phyloP scores from a whole-genome alignment of 2,329 filamentous ascomycete species.

The Venturia effusa region DNA sequence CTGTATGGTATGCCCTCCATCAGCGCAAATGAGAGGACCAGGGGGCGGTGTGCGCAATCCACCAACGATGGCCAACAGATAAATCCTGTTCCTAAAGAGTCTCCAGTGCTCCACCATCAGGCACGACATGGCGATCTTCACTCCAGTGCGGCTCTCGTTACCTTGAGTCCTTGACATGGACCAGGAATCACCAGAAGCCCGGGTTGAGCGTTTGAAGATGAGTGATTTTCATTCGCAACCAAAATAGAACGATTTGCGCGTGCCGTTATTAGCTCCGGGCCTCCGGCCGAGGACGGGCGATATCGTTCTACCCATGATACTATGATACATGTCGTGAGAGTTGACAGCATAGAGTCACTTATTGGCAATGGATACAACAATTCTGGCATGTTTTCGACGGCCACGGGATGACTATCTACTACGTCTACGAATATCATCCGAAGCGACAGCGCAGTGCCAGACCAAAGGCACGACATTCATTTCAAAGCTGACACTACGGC shows the following conservation, averaged over 20 bases:
- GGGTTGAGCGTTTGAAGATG: background rate
- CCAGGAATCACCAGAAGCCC: background rate
- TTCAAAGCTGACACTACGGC: background rate
- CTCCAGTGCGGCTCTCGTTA: background rate
- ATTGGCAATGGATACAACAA: background rate
- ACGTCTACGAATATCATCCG: background rate
- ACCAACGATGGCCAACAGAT: background rate
- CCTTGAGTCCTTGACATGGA: background rate
- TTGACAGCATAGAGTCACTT: background rate
- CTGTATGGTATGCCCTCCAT: background rate
- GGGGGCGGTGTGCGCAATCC: background rate
- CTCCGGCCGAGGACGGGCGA: background rate
- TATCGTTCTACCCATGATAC: background rate
- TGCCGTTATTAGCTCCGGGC: background rate
- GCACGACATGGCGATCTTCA: background rate
- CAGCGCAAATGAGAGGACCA: background rate
- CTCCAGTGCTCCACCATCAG: background rate
- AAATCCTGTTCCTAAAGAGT: background rate
- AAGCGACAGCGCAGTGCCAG: background rate
- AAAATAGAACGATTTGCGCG: background rate
- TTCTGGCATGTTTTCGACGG: background rate
- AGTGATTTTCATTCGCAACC: background rate
- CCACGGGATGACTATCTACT: background rate
- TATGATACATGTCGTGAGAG: background rate
- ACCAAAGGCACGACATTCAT: background rate